Percentiles rank a stretch among this genome's conserved stretches.
These are phyloP conservation scores for Herpetomonas samuelpessoai DNA, from an alignment of 208 protist genomes.

Conservation along the genomic window DNA sequence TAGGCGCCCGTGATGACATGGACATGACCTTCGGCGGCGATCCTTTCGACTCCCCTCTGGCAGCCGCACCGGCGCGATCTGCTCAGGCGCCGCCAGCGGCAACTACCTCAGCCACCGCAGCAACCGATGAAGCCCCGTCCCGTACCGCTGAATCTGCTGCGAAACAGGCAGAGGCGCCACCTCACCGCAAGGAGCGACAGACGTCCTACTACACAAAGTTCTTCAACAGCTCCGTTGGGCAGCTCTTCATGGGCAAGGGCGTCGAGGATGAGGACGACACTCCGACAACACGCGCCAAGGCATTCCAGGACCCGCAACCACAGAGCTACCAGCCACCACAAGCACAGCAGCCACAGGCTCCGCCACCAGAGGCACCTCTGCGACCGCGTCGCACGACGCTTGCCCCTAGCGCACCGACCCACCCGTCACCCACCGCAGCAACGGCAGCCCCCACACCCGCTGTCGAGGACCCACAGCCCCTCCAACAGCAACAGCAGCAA, in stretches of 20 bases:
- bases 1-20: neutral
- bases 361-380: neutral
- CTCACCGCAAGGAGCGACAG: neutral
- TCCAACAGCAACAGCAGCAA: constrained; percentile 1
- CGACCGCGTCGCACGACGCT: constrained; percentile 38
- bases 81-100: neutral
- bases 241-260: constrained; percentile 33
- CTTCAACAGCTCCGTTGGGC: constrained; percentile 54
- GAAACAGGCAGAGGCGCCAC: neutral
- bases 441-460: constrained; percentile 5
- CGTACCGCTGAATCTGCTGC: neutral
- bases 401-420: constrained; percentile 6
- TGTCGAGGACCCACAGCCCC: neutral
- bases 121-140: neutral
- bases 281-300: no score
- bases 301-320: neutral
- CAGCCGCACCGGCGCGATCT: no score
- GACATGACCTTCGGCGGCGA: constrained; percentile 19
- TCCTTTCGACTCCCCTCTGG: neutral
- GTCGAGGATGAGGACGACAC: constrained; percentile 6
- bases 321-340: no score
- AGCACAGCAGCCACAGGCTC: constrained; percentile 4
- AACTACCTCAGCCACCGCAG: neutral
- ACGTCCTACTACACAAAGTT: constrained; percentile 71
- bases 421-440: neutral